Base-by-base conservation (phyloP, 768 basidiomycete genomes). In the Phanerodontia chrysosporium region DNA sequence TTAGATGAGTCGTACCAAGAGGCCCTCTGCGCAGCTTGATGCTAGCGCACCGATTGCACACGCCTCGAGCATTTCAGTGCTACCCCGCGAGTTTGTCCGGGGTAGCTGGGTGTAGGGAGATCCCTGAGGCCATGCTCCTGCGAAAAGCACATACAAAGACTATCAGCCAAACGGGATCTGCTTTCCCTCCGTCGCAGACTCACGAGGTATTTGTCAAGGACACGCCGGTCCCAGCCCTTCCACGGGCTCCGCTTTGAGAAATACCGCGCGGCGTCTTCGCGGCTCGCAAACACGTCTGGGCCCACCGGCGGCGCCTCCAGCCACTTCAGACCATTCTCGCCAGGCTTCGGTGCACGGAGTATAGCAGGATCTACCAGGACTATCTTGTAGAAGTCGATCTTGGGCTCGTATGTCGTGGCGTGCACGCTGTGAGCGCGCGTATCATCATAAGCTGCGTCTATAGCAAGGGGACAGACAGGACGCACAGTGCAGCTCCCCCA, bases 401-500 rank as follows among this genome's bases (percentile, higher is more conserved):
- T n/a, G n/a, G n/a, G n/a, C n/a, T n/a, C n/a, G n/a, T n/a, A n/a
- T n/a, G n/a, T n/a, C n/a, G n/a, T n/a, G n/a, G n/a, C n/a, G n/a
- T n/a, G n/a, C n/a, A n/a, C n/a, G n/a, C n/a, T n/a, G n/a, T n/a
- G n/a, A n/a, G n/a, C n/a, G n/a, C n/a, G n/a, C n/a, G 32, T 30
- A 25, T 29, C 45, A 12, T 21, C 32, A 35, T 14, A 35, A 35
- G 32, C 7, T 7, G 32, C 32, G 14, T 7, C 7, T 7, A 35
- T 8, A 16, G 51, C 1, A 71, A 7, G 7, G 32, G 32, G 32
- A 35, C n/a, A n/a, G n/a, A n/a, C n/a, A n/a, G n/a, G n/a, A 71
- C 79, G 32, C 58, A 82, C 82, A 81, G 58, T 2, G 71, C 71
- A 1, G 74, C 67, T 1, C 77, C 79, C 6, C 82, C 81, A 78